These are phyloP conservation scores for Suillus cothurnatus DNA, from an alignment of 768 basidiomycete species.

Conservation along the genomic window DNA sequence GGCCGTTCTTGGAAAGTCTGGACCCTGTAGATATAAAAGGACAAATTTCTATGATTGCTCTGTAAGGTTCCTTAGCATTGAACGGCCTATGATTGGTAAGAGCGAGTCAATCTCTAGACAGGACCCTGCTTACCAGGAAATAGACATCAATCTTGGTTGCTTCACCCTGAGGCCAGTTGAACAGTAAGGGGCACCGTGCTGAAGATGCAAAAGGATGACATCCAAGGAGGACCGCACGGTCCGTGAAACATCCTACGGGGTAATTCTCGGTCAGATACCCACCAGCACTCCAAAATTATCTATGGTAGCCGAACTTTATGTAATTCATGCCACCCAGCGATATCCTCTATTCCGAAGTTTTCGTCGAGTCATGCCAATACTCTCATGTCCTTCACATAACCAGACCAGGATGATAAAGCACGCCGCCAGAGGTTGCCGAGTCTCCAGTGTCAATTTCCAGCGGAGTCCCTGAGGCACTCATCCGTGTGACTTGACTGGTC, in stretches of 20 bases:
- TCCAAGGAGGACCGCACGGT: background rate
- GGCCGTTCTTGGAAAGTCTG: background rate
- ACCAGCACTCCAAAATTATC: background rate
- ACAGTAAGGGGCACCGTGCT: background rate
- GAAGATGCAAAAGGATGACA: background rate
- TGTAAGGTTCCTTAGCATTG: background rate
- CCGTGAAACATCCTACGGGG: background rate
- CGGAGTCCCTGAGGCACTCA: conserved; percentile 40
- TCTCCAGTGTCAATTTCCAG: conserved; percentile 52
- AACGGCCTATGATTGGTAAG: background rate
- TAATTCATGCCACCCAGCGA: background rate
- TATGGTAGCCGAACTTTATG: background rate
- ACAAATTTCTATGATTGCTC: background rate
- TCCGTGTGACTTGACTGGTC: conserved; percentile 27
- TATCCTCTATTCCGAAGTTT: background rate
- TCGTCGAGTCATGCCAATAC: conserved; percentile 51
- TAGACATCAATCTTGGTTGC: background rate
- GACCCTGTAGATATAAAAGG: background rate
- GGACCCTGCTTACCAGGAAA: background rate
- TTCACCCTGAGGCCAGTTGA: background rate
- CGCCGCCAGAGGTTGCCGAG: conserved; percentile 58
- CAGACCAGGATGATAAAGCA: conserved; percentile 44
- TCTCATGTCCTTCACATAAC: conserved; percentile 47
- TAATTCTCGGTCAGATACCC: background rate
- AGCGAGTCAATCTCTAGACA: background rate